Conservation (phyloP, 257 asterid species). For the Gardenia jasminoides region DNA sequence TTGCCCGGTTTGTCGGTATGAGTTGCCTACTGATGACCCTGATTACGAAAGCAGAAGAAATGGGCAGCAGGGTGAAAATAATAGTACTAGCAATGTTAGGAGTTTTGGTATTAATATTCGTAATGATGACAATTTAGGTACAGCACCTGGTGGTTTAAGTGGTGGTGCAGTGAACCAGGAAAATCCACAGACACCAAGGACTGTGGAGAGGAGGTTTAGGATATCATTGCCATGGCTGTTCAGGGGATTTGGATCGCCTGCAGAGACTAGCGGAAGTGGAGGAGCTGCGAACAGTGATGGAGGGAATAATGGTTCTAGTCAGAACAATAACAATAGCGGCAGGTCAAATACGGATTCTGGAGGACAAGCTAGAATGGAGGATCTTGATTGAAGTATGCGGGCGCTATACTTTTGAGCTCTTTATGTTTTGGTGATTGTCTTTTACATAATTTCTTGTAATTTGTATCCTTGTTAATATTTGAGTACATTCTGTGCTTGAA, state of each 20-base stretch:
- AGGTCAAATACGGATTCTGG: constrained; percentile 40
- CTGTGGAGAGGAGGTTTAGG: constrained; percentile 62
- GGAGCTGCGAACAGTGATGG: constrained; percentile 38
- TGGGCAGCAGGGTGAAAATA: constrained; percentile 23
- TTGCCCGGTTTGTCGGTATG: constrained; percentile 86
- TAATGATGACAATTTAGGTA: constrained; percentile 23
- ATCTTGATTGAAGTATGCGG: constrained; percentile 56
- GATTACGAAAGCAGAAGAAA: constrained; percentile 67
- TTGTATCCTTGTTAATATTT: background rate
- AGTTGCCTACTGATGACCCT: constrained; percentile 84
- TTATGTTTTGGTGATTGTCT: background rate
- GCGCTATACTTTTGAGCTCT: constrained; percentile 4
- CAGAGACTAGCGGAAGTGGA: constrained; percentile 62
- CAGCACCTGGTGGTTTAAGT: constrained; percentile 35
- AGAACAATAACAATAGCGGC: constrained; percentile 25
- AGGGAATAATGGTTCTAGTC: constrained; percentile 30
- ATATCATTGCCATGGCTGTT: constrained; percentile 69
- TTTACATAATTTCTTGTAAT: background rate
- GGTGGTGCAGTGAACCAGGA: constrained; percentile 38
- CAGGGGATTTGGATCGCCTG: constrained; percentile 59
- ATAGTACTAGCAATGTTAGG: constrained; percentile 17
- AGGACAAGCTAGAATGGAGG: constrained; percentile 66
- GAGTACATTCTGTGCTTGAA: constrained; percentile 3
- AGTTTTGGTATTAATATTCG: constrained; percentile 18
- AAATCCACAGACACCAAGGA: constrained; percentile 46